Evolutionary conservation across 257 asterid genomes (phyloP).

Genomic region (Jaltomata sinuosa): DNA sequence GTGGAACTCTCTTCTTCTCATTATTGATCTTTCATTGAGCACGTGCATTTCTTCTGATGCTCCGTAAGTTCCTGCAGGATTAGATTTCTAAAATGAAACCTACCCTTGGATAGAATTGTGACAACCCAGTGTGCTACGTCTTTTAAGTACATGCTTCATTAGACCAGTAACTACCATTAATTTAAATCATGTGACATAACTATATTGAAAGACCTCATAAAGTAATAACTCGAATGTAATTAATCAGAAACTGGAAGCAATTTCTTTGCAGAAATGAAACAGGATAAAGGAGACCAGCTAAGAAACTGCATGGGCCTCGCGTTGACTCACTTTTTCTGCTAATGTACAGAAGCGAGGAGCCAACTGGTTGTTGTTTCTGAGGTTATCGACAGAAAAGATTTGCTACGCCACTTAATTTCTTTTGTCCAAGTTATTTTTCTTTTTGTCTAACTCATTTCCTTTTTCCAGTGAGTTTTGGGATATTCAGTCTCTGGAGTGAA

Average conservation of each 20-base stretch:
- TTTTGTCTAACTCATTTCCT: not conserved
- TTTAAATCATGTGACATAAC: not conserved
- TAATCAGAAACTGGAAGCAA: not conserved
- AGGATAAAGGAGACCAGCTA: not conserved
- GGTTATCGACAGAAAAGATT: not conserved
- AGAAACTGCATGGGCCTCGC: not conserved
- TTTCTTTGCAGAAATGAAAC: not conserved
- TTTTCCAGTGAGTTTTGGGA: not conserved
- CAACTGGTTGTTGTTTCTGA: not conserved
- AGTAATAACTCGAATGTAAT: not conserved
- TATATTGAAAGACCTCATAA: not conserved
- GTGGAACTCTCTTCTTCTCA: conserved; percentile 5
- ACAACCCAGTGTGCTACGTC: not conserved
- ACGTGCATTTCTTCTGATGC: conserved; percentile 79
- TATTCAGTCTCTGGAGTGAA: not conserved
- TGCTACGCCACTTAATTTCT: not conserved
- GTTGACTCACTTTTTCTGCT: not conserved
- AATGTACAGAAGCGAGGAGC: not conserved
- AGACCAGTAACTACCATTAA: not conserved
- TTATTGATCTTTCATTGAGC: conserved; percentile 37
- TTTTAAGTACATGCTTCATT: not conserved
- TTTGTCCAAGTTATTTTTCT: not conserved
- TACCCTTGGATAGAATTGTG: not conserved
- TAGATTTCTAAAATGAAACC: not conserved
- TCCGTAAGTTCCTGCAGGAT: conserved; percentile 68